A percentile compares a stretch with the other conserved stretches of the same genome.
phyloP scores from a whole-genome alignment of 2,329 filamentous ascomycete species.

The Aspergillus sp. region DNA sequence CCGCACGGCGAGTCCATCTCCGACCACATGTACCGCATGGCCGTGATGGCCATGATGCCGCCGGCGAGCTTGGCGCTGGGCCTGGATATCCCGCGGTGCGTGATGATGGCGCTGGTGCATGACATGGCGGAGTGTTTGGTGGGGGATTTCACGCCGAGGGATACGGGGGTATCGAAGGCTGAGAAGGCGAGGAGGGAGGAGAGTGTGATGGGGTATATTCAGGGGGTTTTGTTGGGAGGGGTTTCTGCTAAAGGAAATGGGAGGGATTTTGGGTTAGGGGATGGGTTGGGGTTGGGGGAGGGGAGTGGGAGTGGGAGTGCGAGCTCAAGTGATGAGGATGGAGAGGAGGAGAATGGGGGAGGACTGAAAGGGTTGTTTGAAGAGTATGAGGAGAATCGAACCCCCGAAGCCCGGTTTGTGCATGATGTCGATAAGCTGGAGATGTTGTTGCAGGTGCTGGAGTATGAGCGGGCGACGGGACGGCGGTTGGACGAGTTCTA shows the following conservation, averaged over 20 bases:
- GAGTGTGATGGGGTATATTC: slow-evolving; percentile 89
- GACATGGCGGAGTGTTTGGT: slow-evolving; percentile 97
- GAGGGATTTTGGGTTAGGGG: slow-evolving; percentile 45
- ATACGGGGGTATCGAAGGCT: slow-evolving; percentile 67
- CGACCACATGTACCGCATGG: slow-evolving; percentile 99
- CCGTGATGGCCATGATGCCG: slow-evolving; percentile 88
- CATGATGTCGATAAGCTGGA: slow-evolving; percentile 99
- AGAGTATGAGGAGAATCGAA: slow-evolving; percentile 91
- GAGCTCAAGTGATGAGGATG: too few species aligned
- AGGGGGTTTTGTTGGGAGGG: slow-evolving; percentile 66
- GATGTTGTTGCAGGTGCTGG: slow-evolving; percentile 88
- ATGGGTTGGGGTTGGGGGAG: too few species aligned
- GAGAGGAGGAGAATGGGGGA: slow-evolving; percentile 55
- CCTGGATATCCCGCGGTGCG: slow-evolving; percentile 79
- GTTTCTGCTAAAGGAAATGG: slow-evolving; percentile 48
- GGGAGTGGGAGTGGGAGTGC: too few species aligned
- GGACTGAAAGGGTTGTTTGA: slow-evolving; percentile 73
- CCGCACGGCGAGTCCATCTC: slow-evolving; percentile 78
- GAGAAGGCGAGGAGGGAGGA: slow-evolving; percentile 89
- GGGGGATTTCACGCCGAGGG: slow-evolving; percentile 95
- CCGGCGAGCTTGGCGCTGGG: slow-evolving; percentile 69
- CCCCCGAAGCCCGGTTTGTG: slow-evolving; percentile 81
- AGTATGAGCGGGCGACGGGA: slow-evolving; percentile 77
- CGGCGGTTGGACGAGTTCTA: slow-evolving; percentile 84
- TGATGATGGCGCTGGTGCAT: slow-evolving; percentile 92